Evolutionary conservation across 768 basidiomycete species (phyloP).

Genomic region (Calocybe cyanea): DNA sequence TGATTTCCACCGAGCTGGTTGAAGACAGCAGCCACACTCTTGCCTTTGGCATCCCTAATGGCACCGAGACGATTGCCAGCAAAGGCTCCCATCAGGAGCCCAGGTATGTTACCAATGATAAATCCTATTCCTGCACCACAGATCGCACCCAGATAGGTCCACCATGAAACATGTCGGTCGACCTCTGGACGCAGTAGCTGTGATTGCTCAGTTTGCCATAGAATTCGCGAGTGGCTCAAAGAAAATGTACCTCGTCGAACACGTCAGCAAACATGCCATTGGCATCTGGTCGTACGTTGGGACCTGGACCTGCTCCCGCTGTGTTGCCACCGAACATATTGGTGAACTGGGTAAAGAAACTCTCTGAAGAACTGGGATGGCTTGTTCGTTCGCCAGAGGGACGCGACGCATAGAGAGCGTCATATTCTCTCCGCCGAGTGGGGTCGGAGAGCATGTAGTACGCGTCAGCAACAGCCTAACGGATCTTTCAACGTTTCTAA

Average conservation of each 20-base stretch:
- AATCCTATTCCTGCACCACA: constrained; percentile 67
- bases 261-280: constrained; percentile 84
- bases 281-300: constrained; percentile 59
- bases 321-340: constrained; percentile 55
- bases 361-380: constrained; percentile 64
- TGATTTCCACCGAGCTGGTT: constrained; percentile 66
- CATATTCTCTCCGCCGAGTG: constrained; percentile 68
- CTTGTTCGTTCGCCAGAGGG: constrained; percentile 46
- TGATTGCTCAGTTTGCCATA: not conserved
- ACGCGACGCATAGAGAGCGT: constrained; percentile 57
- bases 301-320: constrained; percentile 23
- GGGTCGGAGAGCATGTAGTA: constrained; percentile 91
- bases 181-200: constrained; percentile 82
- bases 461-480: constrained; percentile 83
- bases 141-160: constrained; percentile 70
- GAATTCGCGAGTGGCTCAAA: not conserved
- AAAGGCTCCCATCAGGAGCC: constrained; percentile 79
- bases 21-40: constrained; percentile 89
- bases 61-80: constrained; percentile 92
- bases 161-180: constrained; percentile 63
- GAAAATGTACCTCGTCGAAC: constrained; percentile 74
- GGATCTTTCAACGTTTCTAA: not conserved
- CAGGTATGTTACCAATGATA: constrained; percentile 77
- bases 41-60: constrained; percentile 90
- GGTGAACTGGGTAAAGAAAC: constrained; percentile 76